Conservation (phyloP, 2,329 filamentous ascomycete species). For the Coniochaeta prunicola region DNA sequence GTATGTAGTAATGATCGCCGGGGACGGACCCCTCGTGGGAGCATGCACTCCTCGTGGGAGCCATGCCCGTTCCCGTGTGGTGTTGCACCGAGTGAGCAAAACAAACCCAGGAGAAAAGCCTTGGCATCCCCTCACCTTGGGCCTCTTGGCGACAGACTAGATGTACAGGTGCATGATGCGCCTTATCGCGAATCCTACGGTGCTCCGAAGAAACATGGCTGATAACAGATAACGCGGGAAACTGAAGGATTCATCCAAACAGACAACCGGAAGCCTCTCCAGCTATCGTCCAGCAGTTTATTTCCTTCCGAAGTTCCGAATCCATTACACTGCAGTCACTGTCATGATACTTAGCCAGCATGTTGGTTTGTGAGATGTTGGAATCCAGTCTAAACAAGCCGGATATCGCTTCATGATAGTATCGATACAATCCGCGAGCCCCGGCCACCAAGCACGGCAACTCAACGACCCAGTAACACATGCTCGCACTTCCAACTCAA, state of each 20-base stretch:
- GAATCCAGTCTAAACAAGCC: neutral
- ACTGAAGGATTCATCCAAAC: neutral
- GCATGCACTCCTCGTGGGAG: neutral
- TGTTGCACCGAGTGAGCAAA: neutral
- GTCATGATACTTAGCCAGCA: neutral
- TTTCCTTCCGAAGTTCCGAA: neutral
- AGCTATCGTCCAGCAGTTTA: neutral
- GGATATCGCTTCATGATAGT: too few relatives aligned
- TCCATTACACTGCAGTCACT: neutral
- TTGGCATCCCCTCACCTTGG: constrained; percentile 1
- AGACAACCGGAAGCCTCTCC: neutral
- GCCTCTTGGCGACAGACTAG: neutral
- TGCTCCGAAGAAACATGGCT: neutral
- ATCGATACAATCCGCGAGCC: too few relatives aligned
- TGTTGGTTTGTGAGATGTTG: neutral
- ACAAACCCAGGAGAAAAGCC: neutral
- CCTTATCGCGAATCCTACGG: neutral
- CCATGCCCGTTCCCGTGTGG: neutral
- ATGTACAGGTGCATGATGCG: neutral
- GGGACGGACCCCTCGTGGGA: too few relatives aligned
- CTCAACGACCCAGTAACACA: neutral
- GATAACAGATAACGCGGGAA: neutral
- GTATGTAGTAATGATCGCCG: too few relatives aligned
- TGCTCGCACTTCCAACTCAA: neutral
- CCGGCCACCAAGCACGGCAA: neutral